Evolutionary conservation across 2,329 filamentous ascomycete species (phyloP), one percentile per base, ranked within the genome.

Genomic region (Knoxdaviesia proteae): DNA sequence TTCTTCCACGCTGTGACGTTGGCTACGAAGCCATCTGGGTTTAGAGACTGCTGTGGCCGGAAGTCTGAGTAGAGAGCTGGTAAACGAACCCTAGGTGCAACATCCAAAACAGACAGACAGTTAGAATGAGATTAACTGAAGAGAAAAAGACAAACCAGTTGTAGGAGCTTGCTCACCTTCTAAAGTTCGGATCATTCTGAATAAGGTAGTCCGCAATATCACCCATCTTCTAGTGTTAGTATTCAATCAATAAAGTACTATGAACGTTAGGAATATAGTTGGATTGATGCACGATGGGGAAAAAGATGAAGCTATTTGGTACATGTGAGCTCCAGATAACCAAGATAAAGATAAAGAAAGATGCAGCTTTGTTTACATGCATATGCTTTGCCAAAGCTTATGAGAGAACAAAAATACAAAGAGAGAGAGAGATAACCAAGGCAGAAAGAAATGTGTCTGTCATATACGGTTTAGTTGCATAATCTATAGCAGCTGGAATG

Each of bases 1-100:
- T 71, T 70, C 45, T 78, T 74, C 86, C 86, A 94, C 42, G 84
- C 82, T 6, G 69, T 62, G 37, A 84, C 65, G 56, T 94, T 94
- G 38, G 84, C 83, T 20, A 67, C 62, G 62, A 84, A 94, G 52
- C 84, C 84, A 56, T 92, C 84, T 1, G 84, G 83, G 54, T 94
- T 88, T 29, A 81, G 73, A 36, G 70, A 73, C 51, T 70, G 70
- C 50, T 88, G 84, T 5, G 73, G 61, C 35, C 74, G 67, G 54
- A 94, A 93, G 57, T 94, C 86, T 40, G 84, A 87, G 61, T 92
- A 94, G 39, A 94, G 74, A 5, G 84, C 87, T 8, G 83, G 77
- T 8, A 94, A 68, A 41, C 86, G 81, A 48, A 77, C 71, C 61
- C 79, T 84, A 49, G 20, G 3, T 20, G 20, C 20, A 2, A 20